phyloP scores from a whole-genome alignment of 2,329 filamentous ascomycete species.

The Fusarium piperis region DNA sequence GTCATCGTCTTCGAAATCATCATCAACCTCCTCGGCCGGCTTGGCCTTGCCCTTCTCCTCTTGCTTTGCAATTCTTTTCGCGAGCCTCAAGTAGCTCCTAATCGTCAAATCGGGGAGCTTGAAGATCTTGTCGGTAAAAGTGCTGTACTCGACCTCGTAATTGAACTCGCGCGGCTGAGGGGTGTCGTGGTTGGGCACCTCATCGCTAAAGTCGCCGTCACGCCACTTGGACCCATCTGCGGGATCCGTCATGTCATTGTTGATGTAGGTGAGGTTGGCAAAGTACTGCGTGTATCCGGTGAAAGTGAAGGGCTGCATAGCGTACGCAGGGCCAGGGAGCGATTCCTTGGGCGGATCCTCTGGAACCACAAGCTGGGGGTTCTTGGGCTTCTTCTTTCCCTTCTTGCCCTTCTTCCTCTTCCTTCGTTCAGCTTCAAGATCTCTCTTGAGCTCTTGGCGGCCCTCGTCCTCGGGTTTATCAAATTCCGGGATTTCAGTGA shows the following conservation, averaged over 20 bases:
- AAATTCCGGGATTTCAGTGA: constrained; percentile 38
- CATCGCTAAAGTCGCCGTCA: constrained; percentile 69
- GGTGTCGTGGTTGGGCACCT: constrained; percentile 60
- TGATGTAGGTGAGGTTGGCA: constrained; percentile 91
- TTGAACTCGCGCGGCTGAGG: constrained; percentile 72
- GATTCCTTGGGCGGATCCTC: constrained; percentile 75
- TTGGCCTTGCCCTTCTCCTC: constrained; percentile 38
- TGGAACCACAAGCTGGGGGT: constrained; percentile 73
- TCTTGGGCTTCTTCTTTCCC: constrained; percentile 60
- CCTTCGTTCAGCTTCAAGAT: constrained; percentile 42
- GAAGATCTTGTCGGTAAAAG: constrained; percentile 79
- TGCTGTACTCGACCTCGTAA: constrained; percentile 89
- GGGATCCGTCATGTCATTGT: constrained; percentile 70
- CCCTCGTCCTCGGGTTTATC: constrained; percentile 38
- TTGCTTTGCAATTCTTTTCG: constrained; percentile 74
- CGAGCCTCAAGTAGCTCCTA: constrained; percentile 80
- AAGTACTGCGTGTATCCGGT: constrained; percentile 90
- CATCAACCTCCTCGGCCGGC: constrained; percentile 24
- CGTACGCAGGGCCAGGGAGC: constrained; percentile 89
- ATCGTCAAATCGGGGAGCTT: constrained; percentile 85
- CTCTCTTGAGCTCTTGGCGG: constrained; percentile 43
- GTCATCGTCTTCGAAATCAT: constrained; percentile 41
- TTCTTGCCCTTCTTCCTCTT: constrained; percentile 44
- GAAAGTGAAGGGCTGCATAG: constrained; percentile 81
- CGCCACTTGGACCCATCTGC: constrained; percentile 63